phyloP scores from a whole-genome alignment of 805 yeast genomes.

The Monosporozyma unispora region DNA sequence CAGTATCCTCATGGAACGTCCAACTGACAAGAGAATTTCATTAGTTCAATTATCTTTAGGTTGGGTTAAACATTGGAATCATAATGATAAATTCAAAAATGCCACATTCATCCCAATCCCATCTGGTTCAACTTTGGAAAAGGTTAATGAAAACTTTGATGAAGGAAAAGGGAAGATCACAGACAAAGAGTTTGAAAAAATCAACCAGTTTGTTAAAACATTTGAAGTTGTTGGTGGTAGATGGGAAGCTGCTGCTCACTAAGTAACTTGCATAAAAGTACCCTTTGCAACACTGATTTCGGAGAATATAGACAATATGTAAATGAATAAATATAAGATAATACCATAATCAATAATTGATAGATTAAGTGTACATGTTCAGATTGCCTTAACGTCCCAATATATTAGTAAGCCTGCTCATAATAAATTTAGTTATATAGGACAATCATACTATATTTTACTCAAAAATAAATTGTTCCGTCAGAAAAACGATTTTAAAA shows the following conservation, averaged over 20 bases:
- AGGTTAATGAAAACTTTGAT: slow-evolving; percentile 54
- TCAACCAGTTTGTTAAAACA: slow-evolving; percentile 38
- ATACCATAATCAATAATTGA: no score
- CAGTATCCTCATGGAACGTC: slow-evolving; percentile 37
- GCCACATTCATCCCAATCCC: slow-evolving; percentile 73
- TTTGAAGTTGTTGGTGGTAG: slow-evolving; percentile 49
- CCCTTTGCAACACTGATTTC: no score
- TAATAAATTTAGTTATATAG: no score
- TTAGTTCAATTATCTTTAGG: slow-evolving; percentile 65
- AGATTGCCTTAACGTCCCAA: no score
- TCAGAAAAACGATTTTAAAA: no score
- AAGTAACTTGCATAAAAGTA: no score
- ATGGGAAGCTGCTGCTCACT: slow-evolving; percentile 27
- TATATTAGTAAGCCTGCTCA: no score
- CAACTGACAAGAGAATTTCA: slow-evolving; percentile 41
- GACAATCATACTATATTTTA: no score
- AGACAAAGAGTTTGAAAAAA: slow-evolving; percentile 45
- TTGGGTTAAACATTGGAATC: slow-evolving; percentile 44
- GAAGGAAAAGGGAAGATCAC: slow-evolving; percentile 34
- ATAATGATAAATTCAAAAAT: slow-evolving; percentile 26
- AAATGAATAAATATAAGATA: no score
- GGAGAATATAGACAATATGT: no score
- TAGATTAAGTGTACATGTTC: no score
- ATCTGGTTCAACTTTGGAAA: slow-evolving; percentile 51
- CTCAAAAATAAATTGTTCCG: no score